Evolutionary conservation across 23 red algal species (phyloP).

Genomic region (Gracilaria domingensis): DNA sequence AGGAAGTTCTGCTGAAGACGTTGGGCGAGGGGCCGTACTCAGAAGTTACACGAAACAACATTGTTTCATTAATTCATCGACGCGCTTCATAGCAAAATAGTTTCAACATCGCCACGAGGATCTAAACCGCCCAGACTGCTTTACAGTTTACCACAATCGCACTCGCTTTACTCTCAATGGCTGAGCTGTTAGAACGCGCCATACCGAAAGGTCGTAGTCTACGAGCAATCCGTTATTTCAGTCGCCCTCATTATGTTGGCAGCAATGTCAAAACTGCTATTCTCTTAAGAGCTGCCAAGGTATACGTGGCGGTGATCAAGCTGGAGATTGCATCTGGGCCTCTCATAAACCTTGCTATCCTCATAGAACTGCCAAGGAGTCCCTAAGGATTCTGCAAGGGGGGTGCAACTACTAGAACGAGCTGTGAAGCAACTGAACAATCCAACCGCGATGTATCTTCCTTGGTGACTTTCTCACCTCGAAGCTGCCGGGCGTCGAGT

Average conservation of each 20-base stretch:
- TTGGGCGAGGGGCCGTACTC: too few relatives aligned
- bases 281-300: not conserved
- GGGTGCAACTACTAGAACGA: constrained; percentile 29
- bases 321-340: constrained; percentile 29
- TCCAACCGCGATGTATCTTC: constrained; percentile 38
- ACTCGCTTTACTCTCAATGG: too few relatives aligned
- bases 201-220: constrained; percentile 35
- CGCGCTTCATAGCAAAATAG: too few relatives aligned
- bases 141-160: too few relatives aligned
- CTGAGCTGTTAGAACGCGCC: constrained; percentile 47
- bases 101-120: too few relatives aligned
- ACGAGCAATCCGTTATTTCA: constrained; percentile 34
- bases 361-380: constrained; percentile 17
- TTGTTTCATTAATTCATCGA: too few relatives aligned
- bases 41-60: too few relatives aligned
- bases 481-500: not conserved
- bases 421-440: constrained; percentile 29
- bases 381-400: constrained; percentile 19
- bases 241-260: constrained; percentile 2
- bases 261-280: not conserved
- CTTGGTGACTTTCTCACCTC: constrained; percentile 34
- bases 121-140: too few relatives aligned
- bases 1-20: too few relatives aligned
- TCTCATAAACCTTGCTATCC: constrained; percentile 16
- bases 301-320: constrained; percentile 24